Evolutionary conservation across 768 basidiomycete species (phyloP).

Genomic region (Mycena chlorophos): DNA sequence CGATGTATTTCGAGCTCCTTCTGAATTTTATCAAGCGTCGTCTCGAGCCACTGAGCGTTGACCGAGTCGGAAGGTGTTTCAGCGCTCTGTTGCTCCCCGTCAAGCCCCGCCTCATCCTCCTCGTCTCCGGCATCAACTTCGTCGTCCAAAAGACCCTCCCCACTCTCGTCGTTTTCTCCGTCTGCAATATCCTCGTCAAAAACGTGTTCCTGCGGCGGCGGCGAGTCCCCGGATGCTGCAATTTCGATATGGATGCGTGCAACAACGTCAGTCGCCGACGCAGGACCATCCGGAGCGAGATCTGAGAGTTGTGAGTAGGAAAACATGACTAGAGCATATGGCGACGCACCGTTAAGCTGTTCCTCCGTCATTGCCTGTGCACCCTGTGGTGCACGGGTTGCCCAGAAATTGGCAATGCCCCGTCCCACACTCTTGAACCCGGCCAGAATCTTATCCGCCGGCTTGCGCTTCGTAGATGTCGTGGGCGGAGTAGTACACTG

Average conservation of each 20-base stretch:
- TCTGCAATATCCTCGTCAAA: constrained; percentile 4
- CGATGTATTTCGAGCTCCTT: constrained; percentile 2
- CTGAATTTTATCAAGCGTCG: constrained; percentile 3
- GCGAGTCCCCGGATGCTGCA: neutral
- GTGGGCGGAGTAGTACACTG: too few species aligned
- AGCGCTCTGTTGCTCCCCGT: constrained; percentile 1
- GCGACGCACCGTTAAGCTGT: neutral
- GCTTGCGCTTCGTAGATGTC: neutral
- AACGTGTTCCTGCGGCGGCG: neutral
- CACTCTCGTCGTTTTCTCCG: neutral
- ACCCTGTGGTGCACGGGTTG: neutral
- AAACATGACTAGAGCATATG: neutral
- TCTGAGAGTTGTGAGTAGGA: neutral
- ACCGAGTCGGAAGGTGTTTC: neutral
- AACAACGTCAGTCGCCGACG: neutral
- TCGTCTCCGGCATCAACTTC: constrained; percentile 6
- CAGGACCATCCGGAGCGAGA: neutral
- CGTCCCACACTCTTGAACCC: neutral
- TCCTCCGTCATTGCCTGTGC: too few species aligned
- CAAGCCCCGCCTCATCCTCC: neutral
- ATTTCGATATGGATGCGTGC: neutral
- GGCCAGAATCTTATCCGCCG: neutral
- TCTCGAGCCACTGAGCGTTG: constrained; percentile 6
- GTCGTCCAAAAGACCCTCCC: constrained; percentile 5
- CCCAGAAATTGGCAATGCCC: constrained; percentile 5